These are phyloP conservation scores for Wallacemonas sp. DNA, from an alignment of 208 protist genomes.

Conservation along the genomic window DNA sequence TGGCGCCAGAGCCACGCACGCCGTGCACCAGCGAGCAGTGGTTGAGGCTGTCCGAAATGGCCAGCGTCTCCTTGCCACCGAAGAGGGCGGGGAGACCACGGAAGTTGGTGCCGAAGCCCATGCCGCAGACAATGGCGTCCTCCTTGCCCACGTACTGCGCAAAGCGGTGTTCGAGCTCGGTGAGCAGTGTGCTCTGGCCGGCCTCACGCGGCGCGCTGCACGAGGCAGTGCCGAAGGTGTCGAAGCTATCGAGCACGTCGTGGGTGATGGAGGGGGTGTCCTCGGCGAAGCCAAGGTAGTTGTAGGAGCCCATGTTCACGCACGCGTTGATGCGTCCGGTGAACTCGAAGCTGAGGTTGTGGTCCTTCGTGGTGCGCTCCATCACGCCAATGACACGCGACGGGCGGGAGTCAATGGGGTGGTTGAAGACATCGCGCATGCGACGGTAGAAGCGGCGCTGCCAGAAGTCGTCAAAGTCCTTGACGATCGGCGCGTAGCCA, in stretches of 20 bases:
- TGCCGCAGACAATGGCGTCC: constrained; percentile 93
- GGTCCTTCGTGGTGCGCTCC: constrained; percentile 85
- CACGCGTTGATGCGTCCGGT: constrained; percentile 77
- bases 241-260: constrained; percentile 75
- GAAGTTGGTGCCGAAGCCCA: constrained; percentile 93
- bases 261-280: constrained; percentile 84
- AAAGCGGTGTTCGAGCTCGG: constrained; percentile 89
- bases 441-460: constrained; percentile 92
- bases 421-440: constrained; percentile 89
- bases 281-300: constrained; percentile 98
- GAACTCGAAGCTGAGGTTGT: constrained; percentile 82
- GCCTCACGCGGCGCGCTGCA: constrained; percentile 67
- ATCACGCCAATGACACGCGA: constrained; percentile 93
- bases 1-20: constrained; percentile 84
- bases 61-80: constrained; percentile 91
- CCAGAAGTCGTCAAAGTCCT: constrained; percentile 95
- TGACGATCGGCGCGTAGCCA: constrained; percentile 95
- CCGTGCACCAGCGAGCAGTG: constrained; percentile 98
- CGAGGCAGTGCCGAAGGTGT: constrained; percentile 72
- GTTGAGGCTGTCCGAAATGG: constrained; percentile 95
- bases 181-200: constrained; percentile 51
- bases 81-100: constrained; percentile 90
- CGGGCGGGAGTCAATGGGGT: constrained; percentile 91
- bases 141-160: constrained; percentile 94
- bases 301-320: constrained; percentile 98